Evolutionary conservation across 1,284 basidiomycete species (phyloP).

Genomic region (Apiotrichum mycotoxinovorans): DNA sequence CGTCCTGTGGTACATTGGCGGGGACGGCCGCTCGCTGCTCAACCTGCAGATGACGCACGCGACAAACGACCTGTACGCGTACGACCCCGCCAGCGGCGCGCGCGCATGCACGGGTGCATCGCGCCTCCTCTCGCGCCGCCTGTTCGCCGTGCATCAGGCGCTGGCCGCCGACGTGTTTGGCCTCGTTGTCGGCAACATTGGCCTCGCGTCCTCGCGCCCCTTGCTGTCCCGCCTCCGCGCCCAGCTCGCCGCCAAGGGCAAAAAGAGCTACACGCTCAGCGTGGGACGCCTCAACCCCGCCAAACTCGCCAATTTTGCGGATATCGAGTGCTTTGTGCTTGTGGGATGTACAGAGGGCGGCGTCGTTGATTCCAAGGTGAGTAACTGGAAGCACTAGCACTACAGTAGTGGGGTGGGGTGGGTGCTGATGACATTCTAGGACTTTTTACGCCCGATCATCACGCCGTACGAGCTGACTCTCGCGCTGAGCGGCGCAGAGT

Average conservation of each 20-base stretch:
- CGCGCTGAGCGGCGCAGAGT: constrained; percentile 75
- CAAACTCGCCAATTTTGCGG: constrained; percentile 93
- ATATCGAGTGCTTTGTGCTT: constrained; percentile 93
- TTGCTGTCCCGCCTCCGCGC: constrained; percentile 71
- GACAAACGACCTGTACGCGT: constrained; percentile 54
- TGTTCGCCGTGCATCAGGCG: constrained; percentile 81
- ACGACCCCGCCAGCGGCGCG: constrained; percentile 60
- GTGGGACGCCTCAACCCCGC: constrained; percentile 95
- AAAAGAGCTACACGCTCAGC: constrained; percentile 90
- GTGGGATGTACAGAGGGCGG: constrained; percentile 94
- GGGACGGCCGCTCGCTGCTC: constrained; percentile 74
- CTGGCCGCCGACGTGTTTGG: constrained; percentile 91
- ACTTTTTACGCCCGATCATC: constrained; percentile 85
- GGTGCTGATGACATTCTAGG: constrained; percentile 53
- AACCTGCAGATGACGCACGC: constrained; percentile 81
- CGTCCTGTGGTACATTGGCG: constrained; percentile 74
- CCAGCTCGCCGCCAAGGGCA: constrained; percentile 62
- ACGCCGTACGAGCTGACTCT: constrained; percentile 91
- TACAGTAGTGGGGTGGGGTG: too few species aligned
- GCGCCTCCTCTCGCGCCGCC: constrained; percentile 84
- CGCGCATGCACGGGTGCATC: constrained; percentile 53
- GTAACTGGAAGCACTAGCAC: too few species aligned
- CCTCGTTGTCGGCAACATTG: constrained; percentile 90
- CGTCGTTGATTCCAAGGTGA: constrained; percentile 74
- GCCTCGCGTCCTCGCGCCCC: constrained; percentile 74